Evolutionary conservation across 106 monocot species (phyloP).

Genomic region (Cymbidium sinense): DNA sequence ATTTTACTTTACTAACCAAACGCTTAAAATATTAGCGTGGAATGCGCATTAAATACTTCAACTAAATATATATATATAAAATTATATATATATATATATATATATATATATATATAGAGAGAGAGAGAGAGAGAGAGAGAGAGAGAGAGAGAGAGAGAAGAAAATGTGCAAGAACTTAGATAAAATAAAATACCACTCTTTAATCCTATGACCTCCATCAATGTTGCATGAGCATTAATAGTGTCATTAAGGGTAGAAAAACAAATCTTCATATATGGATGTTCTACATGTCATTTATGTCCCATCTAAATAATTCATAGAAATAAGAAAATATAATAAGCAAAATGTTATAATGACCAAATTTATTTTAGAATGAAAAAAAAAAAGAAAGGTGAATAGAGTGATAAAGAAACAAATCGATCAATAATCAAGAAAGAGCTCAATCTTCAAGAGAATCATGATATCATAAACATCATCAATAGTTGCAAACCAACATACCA

Average conservation of each 20-base stretch:
- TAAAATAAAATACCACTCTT: slow-evolving; percentile 17
- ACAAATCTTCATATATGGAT: slow-evolving; percentile 38
- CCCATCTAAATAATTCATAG: slow-evolving; percentile 25
- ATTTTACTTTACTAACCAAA: no score
- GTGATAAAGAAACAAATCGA: slow-evolving; percentile 10
- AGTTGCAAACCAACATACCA: slow-evolving; percentile 15
- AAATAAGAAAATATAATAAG: not conserved
- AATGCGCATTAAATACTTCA: no score
- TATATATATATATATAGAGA: no score
- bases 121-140: no score
- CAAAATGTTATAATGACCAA: no score
- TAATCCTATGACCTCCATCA: slow-evolving; percentile 17
- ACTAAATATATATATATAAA: no score
- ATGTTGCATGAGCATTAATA: slow-evolving; percentile 17
- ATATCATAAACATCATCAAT: slow-evolving; percentile 45
- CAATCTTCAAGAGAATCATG: slow-evolving; percentile 42
- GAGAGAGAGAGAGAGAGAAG: no score
- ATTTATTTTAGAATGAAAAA: not conserved
- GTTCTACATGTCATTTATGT: slow-evolving; percentile 21
- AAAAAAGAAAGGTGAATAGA: not conserved
- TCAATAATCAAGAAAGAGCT: slow-evolving; percentile 24
- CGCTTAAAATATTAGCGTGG: no score
- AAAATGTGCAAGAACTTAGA: not conserved
- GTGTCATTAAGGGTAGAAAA: slow-evolving; percentile 20
- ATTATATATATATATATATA: no score